Conservation (phyloP, 2,329 filamentous ascomycete genomes). For the Colletotrichum orbiculare region DNA sequence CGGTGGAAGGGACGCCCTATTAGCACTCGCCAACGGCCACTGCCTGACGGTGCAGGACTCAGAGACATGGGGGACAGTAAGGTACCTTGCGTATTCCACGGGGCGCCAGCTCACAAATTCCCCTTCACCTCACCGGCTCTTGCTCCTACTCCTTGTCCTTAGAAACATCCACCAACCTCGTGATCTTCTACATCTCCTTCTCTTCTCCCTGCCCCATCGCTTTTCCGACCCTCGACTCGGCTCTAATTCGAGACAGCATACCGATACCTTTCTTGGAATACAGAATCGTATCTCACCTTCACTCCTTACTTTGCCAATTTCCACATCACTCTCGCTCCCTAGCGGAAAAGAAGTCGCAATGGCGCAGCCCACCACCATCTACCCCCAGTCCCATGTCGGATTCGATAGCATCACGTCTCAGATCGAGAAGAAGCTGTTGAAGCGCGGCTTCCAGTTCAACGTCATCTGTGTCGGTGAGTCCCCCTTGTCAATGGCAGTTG, state of each 20-base stretch:
- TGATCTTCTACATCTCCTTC: slow-evolving; percentile 28
- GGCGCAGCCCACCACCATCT: slow-evolving; percentile 74
- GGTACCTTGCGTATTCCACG: slow-evolving; percentile 31
- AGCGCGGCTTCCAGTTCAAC: slow-evolving; percentile 99
- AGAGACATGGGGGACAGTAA: slow-evolving; percentile 27
- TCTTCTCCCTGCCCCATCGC: slow-evolving; percentile 30
- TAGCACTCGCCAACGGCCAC: slow-evolving; percentile 37
- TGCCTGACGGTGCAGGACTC: slow-evolving; percentile 22
- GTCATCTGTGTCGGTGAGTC: slow-evolving; percentile 97
- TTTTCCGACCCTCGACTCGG: slow-evolving; percentile 40
- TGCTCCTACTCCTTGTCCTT: slow-evolving; percentile 33
- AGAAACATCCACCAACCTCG: slow-evolving; percentile 38
- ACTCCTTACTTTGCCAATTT: slow-evolving; percentile 44
- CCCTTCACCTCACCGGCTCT: slow-evolving; percentile 42
- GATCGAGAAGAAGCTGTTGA: slow-evolving; percentile 99
- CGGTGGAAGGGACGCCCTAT: slow-evolving; percentile 47
- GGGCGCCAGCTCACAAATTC: slow-evolving; percentile 51
- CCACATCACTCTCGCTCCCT: slow-evolving; percentile 45
- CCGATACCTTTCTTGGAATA: slow-evolving; percentile 51
- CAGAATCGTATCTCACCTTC: slow-evolving; percentile 40
- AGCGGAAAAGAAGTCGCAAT: slow-evolving; percentile 53
- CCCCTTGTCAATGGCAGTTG: slow-evolving; percentile 1
- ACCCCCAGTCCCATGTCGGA: slow-evolving; percentile 97
- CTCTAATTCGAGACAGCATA: slow-evolving; percentile 39
- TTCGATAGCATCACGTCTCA: slow-evolving; percentile 99